phyloP scores from a whole-genome alignment of 2,329 filamentous ascomycete species.

The Hymenoscyphus fructigenus region DNA sequence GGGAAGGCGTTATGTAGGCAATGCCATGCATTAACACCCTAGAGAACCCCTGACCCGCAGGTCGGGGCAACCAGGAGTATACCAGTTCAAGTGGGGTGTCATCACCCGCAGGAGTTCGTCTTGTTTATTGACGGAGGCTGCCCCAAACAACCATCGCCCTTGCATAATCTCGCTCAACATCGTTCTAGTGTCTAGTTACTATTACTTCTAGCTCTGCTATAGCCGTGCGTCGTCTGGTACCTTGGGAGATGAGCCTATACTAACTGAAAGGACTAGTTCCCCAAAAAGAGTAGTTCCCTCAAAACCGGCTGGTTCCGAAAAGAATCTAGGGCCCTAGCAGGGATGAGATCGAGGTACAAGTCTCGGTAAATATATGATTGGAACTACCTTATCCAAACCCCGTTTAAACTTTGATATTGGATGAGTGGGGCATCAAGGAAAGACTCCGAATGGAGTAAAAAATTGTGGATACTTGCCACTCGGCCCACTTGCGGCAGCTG shows the following conservation, averaged over 20 bases:
- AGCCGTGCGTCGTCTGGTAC: neutral
- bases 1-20: neutral
- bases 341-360: neutral
- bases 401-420: conserved; percentile 2
- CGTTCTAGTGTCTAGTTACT: neutral
- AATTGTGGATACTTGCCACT: neutral
- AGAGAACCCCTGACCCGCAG: neutral
- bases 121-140: neutral
- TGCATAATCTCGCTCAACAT: neutral
- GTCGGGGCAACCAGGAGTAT: neutral
- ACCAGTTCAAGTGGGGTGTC: neutral
- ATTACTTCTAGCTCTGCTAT: neutral
- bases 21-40: neutral
- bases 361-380: neutral
- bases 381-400: neutral
- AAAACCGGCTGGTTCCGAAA: neutral
- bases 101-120: too few species aligned
- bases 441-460: neutral
- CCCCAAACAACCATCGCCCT: neutral
- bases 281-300: neutral
- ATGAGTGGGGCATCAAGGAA: neutral
- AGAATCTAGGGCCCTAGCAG: neutral
- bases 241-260: neutral
- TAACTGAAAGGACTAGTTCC: neutral
- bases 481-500: neutral